Base-by-base conservation (phyloP, 192 early-diverging fungal genomes). In the Chytriomyces hyalinus region DNA sequence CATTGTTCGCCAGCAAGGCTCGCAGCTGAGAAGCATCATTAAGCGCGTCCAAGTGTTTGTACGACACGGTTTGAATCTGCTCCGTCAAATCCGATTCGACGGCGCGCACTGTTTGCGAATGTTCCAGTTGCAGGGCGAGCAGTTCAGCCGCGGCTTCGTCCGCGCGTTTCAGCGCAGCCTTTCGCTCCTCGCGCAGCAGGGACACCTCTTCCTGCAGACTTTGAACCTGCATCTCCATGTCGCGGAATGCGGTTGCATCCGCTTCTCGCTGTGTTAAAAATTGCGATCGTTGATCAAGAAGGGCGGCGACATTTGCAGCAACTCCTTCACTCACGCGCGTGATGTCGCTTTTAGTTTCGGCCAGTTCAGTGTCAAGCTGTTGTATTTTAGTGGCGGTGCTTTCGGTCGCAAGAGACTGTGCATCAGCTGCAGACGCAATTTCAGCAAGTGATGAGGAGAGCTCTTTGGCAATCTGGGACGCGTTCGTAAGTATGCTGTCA, bases 321-420 rank as follows among this genome's bases (percentile, higher is more conserved):
- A 73, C 61, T n/a, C 62, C 71, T n/a, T 47, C 60, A 15, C 26
- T 45, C 10, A 49, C 49, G 7, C 46, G 13, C 26, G 71, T 44
- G 11, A 73, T 63, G 10, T 73, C 71, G 60, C 60, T 46, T 48
- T 48, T 26, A 6, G 53, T 62, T 17, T 73, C 61, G 8, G 60
- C 60, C 11, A 63, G 20, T 15, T n/a, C 8, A n/a, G n/a, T 24
- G 36, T 73, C 71, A 28, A 73, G 71, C 20, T 36, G 17, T 45
- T 62, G 71, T 9, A 73, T 73, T 6, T 49, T 53, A 9, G 61
- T n/a, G 43, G 71, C 53, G 28, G 5, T 44, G 49, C n/a, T n/a
- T n/a, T 70, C 28, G 9, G 20, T 22, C 7, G 49, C 69, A 50
- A 60, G n/a, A 3, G 47, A 24, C 15, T 36, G 36, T 11, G 1